Conservation (phyloP, 108 stramenopile species). For the Craspedostauros australis region DNA sequence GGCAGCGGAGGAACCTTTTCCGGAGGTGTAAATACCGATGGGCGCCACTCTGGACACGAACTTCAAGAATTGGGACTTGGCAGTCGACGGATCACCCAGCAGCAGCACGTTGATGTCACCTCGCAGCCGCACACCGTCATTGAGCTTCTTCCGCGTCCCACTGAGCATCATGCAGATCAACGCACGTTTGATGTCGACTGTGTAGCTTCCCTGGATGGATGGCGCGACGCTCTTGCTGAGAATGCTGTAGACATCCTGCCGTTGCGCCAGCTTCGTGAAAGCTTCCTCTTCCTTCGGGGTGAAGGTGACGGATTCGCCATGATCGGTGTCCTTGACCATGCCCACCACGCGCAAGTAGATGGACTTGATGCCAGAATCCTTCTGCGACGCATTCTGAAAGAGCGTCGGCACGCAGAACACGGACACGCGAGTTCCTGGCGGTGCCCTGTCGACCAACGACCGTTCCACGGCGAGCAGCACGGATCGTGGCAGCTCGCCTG, state of each 20-base stretch:
- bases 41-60: slow-evolving; percentile 91
- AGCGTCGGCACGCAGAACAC: slow-evolving; percentile 89
- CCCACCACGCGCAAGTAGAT: slow-evolving; percentile 91
- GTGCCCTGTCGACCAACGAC: slow-evolving; percentile 84
- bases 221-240: slow-evolving; percentile 87
- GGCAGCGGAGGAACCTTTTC: slow-evolving; percentile 96
- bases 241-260: slow-evolving; percentile 87
- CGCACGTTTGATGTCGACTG: slow-evolving; percentile 96
- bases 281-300: slow-evolving; percentile 95
- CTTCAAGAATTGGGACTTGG: slow-evolving; percentile 95
- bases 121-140: slow-evolving; percentile 93
- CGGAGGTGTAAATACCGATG: slow-evolving; percentile 98
- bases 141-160: slow-evolving; percentile 83
- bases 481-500: slow-evolving; percentile 95
- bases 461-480: slow-evolving; percentile 91
- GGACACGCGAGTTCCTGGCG: slow-evolving; percentile 91
- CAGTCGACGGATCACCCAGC: slow-evolving; percentile 96
- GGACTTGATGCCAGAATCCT: slow-evolving; percentile 39
- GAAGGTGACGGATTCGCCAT: slow-evolving; percentile 81
- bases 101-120: slow-evolving; percentile 98
- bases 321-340: slow-evolving; percentile 68
- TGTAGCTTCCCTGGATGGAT: slow-evolving; percentile 92
- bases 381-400: slow-evolving; percentile 36
- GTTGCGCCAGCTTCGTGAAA: slow-evolving; percentile 68
- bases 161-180: slow-evolving; percentile 89